Conservation (phyloP, 176 grass and related monocot species). For the Aegilops umbellulata region DNA sequence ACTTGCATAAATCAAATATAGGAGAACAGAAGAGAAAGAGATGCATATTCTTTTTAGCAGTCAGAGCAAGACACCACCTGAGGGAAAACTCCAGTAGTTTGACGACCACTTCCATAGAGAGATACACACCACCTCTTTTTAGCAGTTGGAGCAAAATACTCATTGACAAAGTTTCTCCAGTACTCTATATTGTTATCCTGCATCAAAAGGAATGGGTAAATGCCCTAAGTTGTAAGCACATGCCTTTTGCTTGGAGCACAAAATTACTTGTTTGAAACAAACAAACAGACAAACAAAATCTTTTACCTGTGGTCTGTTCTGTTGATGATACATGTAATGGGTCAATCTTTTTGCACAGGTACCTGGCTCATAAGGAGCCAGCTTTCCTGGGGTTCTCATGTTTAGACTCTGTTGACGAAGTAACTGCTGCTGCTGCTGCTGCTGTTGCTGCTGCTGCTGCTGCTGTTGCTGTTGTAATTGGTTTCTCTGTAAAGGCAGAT, state of each 20-base stretch:
- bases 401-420: constrained; percentile 66
- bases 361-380: constrained; percentile 72
- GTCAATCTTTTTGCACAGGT: constrained; percentile 90
- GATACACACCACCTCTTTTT: constrained; percentile 99
- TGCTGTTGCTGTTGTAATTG: constrained; percentile 56
- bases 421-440: constrained; percentile 54
- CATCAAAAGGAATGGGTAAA: background rate
- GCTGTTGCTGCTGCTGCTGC: constrained; percentile 42
- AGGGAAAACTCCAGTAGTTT: constrained; percentile 99
- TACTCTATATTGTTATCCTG: constrained; percentile 99
- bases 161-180: constrained; percentile 95
- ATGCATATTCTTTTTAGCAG: too few relatives aligned
- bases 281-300: background rate
- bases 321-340: constrained; percentile 98
- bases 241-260: background rate
- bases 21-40: too few relatives aligned
- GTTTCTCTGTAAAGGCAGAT: constrained; percentile 62
- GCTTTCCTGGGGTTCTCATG: constrained; percentile 48
- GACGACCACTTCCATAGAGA: constrained; percentile 88
- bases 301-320: constrained; percentile 83
- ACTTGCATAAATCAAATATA: constrained; percentile 8
- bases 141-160: constrained; percentile 90
- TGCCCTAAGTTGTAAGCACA: background rate
- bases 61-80: constrained; percentile 29
- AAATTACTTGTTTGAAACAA: background rate